A percentile compares a stretch with the other conserved stretches of the same genome.
Conservation (phyloP, 805 yeast genomes). For the Hanseniaspora mollemarum region DNA sequence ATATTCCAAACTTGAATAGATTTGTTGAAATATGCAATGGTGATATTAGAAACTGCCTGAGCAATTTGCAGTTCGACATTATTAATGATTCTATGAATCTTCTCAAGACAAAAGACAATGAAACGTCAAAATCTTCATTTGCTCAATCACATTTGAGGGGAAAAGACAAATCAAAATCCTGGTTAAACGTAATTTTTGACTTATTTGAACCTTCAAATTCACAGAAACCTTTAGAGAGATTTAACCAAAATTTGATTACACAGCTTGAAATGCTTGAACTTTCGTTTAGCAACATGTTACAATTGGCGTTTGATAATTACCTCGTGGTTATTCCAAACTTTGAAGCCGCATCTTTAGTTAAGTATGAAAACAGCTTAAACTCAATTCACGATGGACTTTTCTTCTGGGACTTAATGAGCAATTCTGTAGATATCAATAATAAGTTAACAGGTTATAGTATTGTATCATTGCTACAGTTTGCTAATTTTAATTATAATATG, state of each 20-base stretch:
- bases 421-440: neutral
- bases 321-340: neutral
- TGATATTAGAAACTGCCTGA: slow-evolving; percentile 77
- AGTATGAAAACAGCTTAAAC: neutral
- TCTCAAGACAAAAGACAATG: neutral
- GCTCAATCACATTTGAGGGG: slow-evolving; percentile 16
- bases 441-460: neutral
- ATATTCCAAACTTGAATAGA: slow-evolving; percentile 46
- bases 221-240: neutral
- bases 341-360: neutral
- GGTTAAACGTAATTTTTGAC: slow-evolving; percentile 10
- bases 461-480: slow-evolving; percentile 6
- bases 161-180: slow-evolving; percentile 19
- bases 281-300: slow-evolving; percentile 2
- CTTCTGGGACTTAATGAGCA: slow-evolving; percentile 3
- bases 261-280: neutral
- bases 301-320: slow-evolving; percentile 10
- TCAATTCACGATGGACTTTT: neutral
- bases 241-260: neutral
- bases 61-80: slow-evolving; percentile 58
- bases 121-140: too few relatives aligned
- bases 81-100: slow-evolving; percentile 2
- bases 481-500: slow-evolving; percentile 1
- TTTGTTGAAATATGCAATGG: slow-evolving; percentile 62
- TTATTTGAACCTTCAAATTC: slow-evolving; percentile 10